Conservation (phyloP, 352 stramenopile species). For the Phytophthora idaei region DNA sequence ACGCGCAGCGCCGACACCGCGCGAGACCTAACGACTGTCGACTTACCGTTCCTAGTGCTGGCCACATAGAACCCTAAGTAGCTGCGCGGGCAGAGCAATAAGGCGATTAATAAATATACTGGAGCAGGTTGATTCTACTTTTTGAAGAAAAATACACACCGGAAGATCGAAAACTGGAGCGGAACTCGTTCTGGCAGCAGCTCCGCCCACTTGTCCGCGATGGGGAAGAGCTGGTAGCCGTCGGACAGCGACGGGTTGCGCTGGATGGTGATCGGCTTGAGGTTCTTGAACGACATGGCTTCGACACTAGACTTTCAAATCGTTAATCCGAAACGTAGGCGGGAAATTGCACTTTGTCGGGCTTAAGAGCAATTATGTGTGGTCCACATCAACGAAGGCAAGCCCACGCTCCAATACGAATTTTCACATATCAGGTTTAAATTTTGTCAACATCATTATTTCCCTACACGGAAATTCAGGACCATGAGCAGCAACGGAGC, state of each 20-base stretch:
- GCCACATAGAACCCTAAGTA: constrained; percentile 83
- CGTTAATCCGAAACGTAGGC: constrained; percentile 1
- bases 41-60: constrained; percentile 66
- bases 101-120: not conserved
- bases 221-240: constrained; percentile 66
- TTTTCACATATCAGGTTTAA: not conserved
- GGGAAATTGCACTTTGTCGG: not conserved
- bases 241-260: constrained; percentile 47
- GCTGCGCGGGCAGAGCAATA: constrained; percentile 24
- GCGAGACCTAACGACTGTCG: constrained; percentile 60
- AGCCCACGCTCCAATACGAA: too few species aligned
- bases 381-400: not conserved
- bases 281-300: constrained; percentile 65
- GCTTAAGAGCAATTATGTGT: not conserved
- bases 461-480: too few species aligned
- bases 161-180: constrained; percentile 79
- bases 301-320: constrained; percentile 6
- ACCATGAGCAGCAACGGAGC: constrained; percentile 24
- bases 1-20: constrained; percentile 59
- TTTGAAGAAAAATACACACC: constrained; percentile 31
- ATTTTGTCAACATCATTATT: not conserved
- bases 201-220: constrained; percentile 80
- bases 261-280: constrained; percentile 68
- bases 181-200: constrained; percentile 64
- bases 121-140: not conserved